phyloP scores from a whole-genome alignment of 305 asterid species.

The Fraxinus xanthoxyloides region DNA sequence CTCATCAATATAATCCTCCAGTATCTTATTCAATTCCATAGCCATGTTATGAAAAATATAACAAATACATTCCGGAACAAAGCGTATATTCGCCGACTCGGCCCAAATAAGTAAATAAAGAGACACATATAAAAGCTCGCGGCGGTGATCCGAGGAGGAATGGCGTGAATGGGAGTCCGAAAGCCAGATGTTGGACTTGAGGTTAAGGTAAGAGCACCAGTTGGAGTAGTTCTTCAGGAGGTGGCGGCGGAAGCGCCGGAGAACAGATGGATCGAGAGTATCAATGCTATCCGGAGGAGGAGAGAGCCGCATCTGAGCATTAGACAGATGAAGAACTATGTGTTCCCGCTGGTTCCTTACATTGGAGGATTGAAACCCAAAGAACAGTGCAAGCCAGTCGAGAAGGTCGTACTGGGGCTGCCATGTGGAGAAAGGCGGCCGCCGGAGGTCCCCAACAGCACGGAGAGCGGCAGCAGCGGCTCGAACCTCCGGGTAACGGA shows the following conservation, averaged over 20 bases:
- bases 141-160: conserved; percentile 34
- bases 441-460: conserved; percentile 43
- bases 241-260: conserved; percentile 42
- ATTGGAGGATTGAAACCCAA: conserved; percentile 43
- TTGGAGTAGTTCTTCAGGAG: conserved; percentile 35
- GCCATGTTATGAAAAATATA: conserved; percentile 51
- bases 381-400: conserved; percentile 42
- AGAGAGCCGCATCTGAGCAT: conserved; percentile 6
- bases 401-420: conserved; percentile 39
- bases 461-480: conserved; percentile 41
- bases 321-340: conserved; percentile 39
- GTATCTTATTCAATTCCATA: conserved; percentile 41
- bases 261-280: conserved; percentile 33
- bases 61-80: conserved; percentile 46
- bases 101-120: conserved; percentile 50
- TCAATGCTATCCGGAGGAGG: conserved; percentile 1
- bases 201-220: conserved; percentile 45
- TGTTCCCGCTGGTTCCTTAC: conserved; percentile 51
- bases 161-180: conserved; percentile 24
- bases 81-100: conserved; percentile 48
- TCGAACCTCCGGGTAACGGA: conserved; percentile 50
- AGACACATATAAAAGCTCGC: conserved; percentile 45
- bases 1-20: conserved; percentile 49
- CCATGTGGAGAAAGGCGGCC: conserved; percentile 40
- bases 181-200: conserved; percentile 43